Percentiles rank a stretch among this genome's conserved stretches.
These are phyloP conservation scores for Camellia sinensis DNA, from an alignment of 148 eudicot genomes.

Conservation along the genomic window DNA sequence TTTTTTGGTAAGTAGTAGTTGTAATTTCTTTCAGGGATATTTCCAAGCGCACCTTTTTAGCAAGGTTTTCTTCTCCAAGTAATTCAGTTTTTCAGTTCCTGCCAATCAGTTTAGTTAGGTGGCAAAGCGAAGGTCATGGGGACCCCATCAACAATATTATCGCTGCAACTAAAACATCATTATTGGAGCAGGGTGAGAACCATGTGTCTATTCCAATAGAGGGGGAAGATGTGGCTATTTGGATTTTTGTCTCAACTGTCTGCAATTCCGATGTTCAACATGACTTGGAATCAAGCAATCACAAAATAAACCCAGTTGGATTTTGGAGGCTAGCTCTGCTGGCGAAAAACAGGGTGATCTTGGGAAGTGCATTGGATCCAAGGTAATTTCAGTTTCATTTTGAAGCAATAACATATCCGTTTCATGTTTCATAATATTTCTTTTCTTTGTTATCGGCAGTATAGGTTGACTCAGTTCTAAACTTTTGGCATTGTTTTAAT, in stretches of 20 bases:
- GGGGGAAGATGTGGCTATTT: slow-evolving; percentile 56
- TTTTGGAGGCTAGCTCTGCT: slow-evolving; percentile 81
- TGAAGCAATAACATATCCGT: background rate
- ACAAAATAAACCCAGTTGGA: slow-evolving; percentile 28
- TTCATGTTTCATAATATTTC: background rate
- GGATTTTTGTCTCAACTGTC: slow-evolving; percentile 58
- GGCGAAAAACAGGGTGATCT: slow-evolving; percentile 52
- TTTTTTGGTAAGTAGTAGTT: background rate
- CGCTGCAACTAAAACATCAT: slow-evolving; percentile 47
- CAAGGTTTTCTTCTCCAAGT: slow-evolving; percentile 72
- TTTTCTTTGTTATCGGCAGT: background rate
- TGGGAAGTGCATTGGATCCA: slow-evolving; percentile 56
- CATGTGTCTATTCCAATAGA: slow-evolving; percentile 25
- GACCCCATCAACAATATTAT: slow-evolving; percentile 39
- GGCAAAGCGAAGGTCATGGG: slow-evolving; percentile 40
- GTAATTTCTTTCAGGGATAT: slow-evolving; percentile 58
- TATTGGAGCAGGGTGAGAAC: slow-evolving; percentile 26
- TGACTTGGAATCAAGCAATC: slow-evolving; percentile 32
- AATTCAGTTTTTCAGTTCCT: slow-evolving; percentile 51
- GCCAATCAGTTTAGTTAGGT: slow-evolving; percentile 61
- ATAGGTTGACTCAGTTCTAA: background rate
- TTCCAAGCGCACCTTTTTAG: slow-evolving; percentile 47
- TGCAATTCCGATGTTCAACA: slow-evolving; percentile 34
- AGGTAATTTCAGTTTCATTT: slow-evolving; percentile 43
- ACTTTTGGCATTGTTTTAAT: background rate